phyloP scores from a whole-genome alignment of 73 alveolate species.

The Paramecium pentaurelia region DNA sequence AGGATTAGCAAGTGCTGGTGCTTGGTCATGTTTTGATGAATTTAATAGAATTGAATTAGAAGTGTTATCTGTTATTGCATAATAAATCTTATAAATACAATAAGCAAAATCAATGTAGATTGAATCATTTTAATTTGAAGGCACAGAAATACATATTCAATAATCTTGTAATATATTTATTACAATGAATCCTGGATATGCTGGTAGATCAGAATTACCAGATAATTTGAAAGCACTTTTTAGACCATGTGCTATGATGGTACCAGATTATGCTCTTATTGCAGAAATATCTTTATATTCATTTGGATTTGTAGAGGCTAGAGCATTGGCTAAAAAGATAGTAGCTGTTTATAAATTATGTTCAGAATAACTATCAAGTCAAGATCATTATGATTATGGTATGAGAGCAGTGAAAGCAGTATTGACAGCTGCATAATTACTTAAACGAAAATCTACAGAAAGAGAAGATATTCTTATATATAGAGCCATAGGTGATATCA shows the following conservation, averaged over 20 bases:
- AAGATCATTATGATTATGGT: conserved; percentile 91
- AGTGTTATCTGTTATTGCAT: conserved; percentile 95
- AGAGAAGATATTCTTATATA: conserved; percentile 77
- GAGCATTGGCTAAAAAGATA: conserved; percentile 79
- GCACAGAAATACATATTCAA: conserved; percentile 77
- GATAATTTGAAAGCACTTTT: conserved; percentile 90
- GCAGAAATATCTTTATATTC: conserved; percentile 91
- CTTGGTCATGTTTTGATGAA: conserved; percentile 98
- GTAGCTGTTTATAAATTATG: conserved; percentile 80
- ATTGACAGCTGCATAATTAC: conserved; percentile 73
- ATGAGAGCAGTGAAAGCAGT: conserved; percentile 93
- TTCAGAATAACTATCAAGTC: conserved; percentile 74
- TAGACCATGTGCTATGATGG: conserved; percentile 79
- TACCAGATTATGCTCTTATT: conserved; percentile 88
- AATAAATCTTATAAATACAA: conserved; percentile 80
- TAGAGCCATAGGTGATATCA: conserved; percentile 85
- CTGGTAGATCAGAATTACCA: conserved; percentile 96
- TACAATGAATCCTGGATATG: conserved; percentile 99
- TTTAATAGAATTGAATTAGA: conserved; percentile 94
- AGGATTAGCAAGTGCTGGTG: conserved; percentile 95
- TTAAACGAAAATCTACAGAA: conserved; percentile 68
- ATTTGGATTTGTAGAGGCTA: conserved; percentile 82
- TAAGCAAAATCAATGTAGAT: conserved; percentile 81
- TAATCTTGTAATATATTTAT: conserved; percentile 90
- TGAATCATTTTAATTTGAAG: conserved; percentile 86